Evolutionary conservation across 495 filamentous ascomycete species (phyloP), one percentile per base, ranked within the genome.

Genomic region (Penicillium longicatenatum): DNA sequence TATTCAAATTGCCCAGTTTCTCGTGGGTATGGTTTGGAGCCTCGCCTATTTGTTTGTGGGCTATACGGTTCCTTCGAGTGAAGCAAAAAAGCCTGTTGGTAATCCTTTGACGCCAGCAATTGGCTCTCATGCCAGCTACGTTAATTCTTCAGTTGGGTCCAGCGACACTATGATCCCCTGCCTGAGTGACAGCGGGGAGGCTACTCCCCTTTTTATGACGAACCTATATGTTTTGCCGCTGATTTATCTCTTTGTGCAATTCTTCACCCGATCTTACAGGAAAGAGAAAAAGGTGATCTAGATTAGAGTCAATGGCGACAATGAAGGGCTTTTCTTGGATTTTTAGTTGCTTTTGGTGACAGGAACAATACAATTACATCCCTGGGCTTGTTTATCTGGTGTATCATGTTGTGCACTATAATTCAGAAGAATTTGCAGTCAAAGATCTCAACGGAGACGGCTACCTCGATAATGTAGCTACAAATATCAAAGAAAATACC

Each of bases 201-300:
- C 29, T 5, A 53, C 52, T 9, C 12, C 42, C 8, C 11, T 59
- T 19, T 39, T 50, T 10, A 31, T 56, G 12, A 31, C 52, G 30
- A 50, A 30, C 30, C 24, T 56, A 12, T 63, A 63, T 21, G 29
- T 63, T 19, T 35, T 59, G 4, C 61, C 61, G 2, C 35, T 63
- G 57, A 53, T 60, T 21, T 41, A 48, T 17, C 52, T 63, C 2
- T 63, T 63, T 26, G 49, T 55, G 11, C 41, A 59, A 35, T 63
- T 63, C 42, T 63, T 56, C 48, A 45, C 50, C 19, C 24, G 61
- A 20, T 68, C 73, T 48, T 69, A 70, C 60, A 39, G 7, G 6
- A 24, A 39, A 29, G 35, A 52, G 24, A 43, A 51, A 14, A 46
- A 22, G 26, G 26, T 47, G 17, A 6, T 14, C 4, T 6, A 5